A percentile compares a stretch with the other conserved stretches of the same genome.
Conservation (phyloP, 2,329 filamentous ascomycete species). For the Amauroascus niger region DNA sequence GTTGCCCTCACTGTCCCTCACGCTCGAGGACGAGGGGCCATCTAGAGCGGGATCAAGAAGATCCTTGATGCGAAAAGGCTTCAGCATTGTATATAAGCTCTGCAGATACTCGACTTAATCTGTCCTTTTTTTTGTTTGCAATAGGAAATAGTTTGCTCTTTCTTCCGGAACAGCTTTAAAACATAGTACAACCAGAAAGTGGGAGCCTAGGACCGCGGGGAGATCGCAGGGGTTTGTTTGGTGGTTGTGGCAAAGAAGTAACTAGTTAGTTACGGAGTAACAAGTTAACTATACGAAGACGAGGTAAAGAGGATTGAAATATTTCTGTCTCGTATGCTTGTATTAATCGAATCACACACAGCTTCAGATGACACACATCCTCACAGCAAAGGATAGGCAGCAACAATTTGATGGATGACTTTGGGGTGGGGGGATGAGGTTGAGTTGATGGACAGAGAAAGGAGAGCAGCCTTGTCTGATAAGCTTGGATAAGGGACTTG, state of each 20-base stretch:
- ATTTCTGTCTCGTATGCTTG: not conserved
- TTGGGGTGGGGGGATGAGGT: not conserved
- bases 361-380: too few relatives aligned
- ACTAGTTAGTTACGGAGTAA: too few relatives aligned
- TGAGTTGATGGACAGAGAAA: too few relatives aligned
- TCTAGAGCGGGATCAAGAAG: constrained; percentile 18
- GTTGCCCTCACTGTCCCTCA: not conserved
- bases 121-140: too few relatives aligned
- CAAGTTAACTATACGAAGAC: too few relatives aligned
- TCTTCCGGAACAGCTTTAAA: not conserved
- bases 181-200: not conserved
- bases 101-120: not conserved
- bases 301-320: not conserved
- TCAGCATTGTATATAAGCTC: constrained; percentile 26
- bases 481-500: too few relatives aligned
- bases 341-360: too few relatives aligned
- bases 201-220: constrained; percentile 3
- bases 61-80: constrained; percentile 35
- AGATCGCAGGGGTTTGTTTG: not conserved
- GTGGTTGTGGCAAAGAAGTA: not conserved
- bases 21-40: not conserved
- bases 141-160: not conserved
- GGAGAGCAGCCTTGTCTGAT: too few relatives aligned
- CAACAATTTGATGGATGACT: not conserved
- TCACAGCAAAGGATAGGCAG: constrained; percentile 1